Conservation (phyloP, 352 stramenopile species). For the Phytophthora palmivora region DNA sequence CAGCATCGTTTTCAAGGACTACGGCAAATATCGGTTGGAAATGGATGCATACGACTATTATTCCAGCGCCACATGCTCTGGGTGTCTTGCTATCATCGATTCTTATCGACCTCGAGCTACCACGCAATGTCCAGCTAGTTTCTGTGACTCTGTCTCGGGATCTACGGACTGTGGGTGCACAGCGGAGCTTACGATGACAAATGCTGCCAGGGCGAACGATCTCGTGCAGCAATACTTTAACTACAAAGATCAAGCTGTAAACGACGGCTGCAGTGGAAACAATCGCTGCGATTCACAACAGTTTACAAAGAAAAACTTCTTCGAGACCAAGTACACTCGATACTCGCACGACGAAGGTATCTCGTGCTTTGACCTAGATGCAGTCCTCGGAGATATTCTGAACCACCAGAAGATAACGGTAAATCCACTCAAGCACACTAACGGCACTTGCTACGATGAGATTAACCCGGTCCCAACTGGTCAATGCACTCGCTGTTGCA, state of each 20-base stretch:
- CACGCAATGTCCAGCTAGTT: slow-evolving; percentile 38
- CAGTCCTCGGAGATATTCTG: slow-evolving; percentile 32
- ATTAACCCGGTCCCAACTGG: slow-evolving; percentile 32
- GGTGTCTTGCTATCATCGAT: slow-evolving; percentile 60
- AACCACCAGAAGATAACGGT: slow-evolving; percentile 21
- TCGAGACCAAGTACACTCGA: slow-evolving; percentile 28
- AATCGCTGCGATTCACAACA: slow-evolving; percentile 54
- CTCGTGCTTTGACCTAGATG: slow-evolving; percentile 22
- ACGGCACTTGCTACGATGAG: slow-evolving; percentile 23
- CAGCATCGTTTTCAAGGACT: slow-evolving; percentile 43
- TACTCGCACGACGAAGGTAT: slow-evolving; percentile 40
- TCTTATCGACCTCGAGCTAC: slow-evolving; percentile 50
- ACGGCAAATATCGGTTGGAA: slow-evolving; percentile 57
- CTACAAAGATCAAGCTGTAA: slow-evolving; percentile 45
- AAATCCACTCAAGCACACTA: slow-evolving; percentile 48
- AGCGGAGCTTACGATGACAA: slow-evolving; percentile 36
- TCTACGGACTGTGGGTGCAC: slow-evolving; percentile 2
- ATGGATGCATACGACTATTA: slow-evolving; percentile 62
- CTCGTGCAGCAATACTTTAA: slow-evolving; percentile 47
- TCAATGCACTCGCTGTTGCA: slow-evolving; percentile 55
- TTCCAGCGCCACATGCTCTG: slow-evolving; percentile 42
- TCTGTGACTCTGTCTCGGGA: slow-evolving; percentile 39
- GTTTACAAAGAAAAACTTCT: slow-evolving; percentile 54
- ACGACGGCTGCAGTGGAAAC: slow-evolving; percentile 54
- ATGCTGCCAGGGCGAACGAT: slow-evolving; percentile 34